These are phyloP conservation scores for Hypoxylon fragiforme DNA, from an alignment of 495 filamentous ascomycete species.

Conservation along the genomic window DNA sequence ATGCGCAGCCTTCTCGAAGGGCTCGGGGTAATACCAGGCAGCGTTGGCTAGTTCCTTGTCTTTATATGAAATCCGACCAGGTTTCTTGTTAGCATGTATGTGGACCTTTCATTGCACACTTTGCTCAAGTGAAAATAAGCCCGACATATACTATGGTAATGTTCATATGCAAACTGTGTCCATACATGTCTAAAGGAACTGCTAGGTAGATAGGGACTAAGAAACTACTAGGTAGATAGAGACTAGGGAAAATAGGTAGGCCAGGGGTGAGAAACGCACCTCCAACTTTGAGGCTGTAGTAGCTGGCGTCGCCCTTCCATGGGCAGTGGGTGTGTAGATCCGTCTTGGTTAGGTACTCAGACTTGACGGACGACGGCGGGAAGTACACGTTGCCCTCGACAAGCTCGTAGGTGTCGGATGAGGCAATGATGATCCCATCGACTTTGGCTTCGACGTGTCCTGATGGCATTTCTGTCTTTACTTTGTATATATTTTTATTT, in stretches of 20 bases:
- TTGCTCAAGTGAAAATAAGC: too few relatives aligned
- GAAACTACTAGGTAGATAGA: too few relatives aligned
- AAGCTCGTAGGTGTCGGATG: constrained; percentile 62
- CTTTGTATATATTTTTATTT: constrained; percentile 1
- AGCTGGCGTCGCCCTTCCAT: constrained; percentile 73
- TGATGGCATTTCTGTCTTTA: constrained; percentile 18
- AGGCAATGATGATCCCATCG: constrained; percentile 61
- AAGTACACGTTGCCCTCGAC: constrained; percentile 79
- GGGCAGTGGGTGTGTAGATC: constrained; percentile 56
- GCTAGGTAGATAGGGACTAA: too few relatives aligned
- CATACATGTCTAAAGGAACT: too few relatives aligned
- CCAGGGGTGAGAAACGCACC: constrained; percentile 46
- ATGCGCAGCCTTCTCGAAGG: constrained; percentile 58
- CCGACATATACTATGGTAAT: too few relatives aligned
- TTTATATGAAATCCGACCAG: too few relatives aligned
- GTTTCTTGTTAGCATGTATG: too few relatives aligned
- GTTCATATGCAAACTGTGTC: too few relatives aligned
- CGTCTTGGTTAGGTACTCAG: constrained; percentile 42
- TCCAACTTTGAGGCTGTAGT: constrained; percentile 64
- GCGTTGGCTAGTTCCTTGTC: constrained; percentile 60
- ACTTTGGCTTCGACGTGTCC: constrained; percentile 61
- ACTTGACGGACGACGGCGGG: constrained; percentile 49
- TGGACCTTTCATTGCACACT: too few relatives aligned
- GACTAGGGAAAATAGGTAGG: too few relatives aligned
- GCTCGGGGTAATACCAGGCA: constrained; percentile 69